Base-by-base conservation (phyloP, 345 rosid species). In the Salix purpurea region DNA sequence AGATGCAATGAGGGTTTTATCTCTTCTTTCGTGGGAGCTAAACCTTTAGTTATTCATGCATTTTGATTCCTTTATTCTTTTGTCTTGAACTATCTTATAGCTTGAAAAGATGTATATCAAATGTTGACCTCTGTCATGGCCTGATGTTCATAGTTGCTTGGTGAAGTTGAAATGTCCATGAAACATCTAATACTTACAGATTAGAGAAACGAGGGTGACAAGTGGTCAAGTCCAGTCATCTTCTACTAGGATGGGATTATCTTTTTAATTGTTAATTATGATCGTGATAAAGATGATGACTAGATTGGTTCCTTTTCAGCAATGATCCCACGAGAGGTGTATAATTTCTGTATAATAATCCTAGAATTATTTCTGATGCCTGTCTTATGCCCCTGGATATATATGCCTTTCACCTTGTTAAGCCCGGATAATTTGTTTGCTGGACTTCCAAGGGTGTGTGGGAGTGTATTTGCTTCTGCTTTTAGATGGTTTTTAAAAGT, bases 1-100 rank as follows among this genome's bases (percentile, higher is more conserved):
- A 46, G 48, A 67, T 28, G 12, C 39, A 46, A 39, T 77, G 79
- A 80, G 74, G 56, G 72, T 26, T 44, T 37, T 74, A 34, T 44
- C 44, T 65, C 46, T 46, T 16, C 30, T 24, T 28, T 9, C 26
- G 72, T 44, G 60, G 30, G 50, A 64, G 30, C 32, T 14, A 32
- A 42, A 23, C 70, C 26, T 50, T 60, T 40, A 66, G 21, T 54
- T 64, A 11, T 28, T 32, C 14, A 16, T 26, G 46, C 11, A 37
- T 23, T 24, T 23, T 70, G 62, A 61, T 65, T 26, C 54, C 70
- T 58, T 40, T 15, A 46, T 70, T 80, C 23, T 68, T 26, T 76
- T 46, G 46, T 14, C n/a, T n/a, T 48, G 70, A 0, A 5, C 50
- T 6, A 54, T 40, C 61, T 39, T 39, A n/a, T 58, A n/a, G 39